Base-by-base conservation (phyloP, 805 yeast genomes). In the Myxozyma sirexii region DNA sequence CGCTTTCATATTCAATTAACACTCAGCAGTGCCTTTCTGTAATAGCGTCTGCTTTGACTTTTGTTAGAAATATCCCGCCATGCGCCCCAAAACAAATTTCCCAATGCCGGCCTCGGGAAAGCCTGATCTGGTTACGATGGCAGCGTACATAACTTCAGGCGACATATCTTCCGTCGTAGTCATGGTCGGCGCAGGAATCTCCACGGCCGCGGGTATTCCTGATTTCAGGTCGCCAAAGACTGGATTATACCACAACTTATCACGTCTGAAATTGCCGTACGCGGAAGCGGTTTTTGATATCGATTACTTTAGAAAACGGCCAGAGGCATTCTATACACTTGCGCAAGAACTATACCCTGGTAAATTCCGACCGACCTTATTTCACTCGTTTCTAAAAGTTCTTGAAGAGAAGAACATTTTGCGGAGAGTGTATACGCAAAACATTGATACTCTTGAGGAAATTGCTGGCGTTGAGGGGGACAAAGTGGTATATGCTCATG, bases 221-320 rank as follows among this genome's bases (percentile, higher is more conserved):
- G 99, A 93, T 72, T 93, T 93, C 72, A 79, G 98, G 66, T 85
- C 96, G 19, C 97, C 97, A 0, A 82, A 84, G 44, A 93, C 98
- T 0, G 79, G 79, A 0, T 79, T 93, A 5, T 93, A 93, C 69
- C 83, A 91, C 64, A 93, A 93, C 71, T 76, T 93, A 53, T 79
- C 86, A 21, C 79, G 83, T 64, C 77, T 92, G 39, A 80, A 88
- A 37, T 76, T 93, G 50, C 98, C 98, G 4, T 91, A 83, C 71
- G 94, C 97, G 0, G 99, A 93, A 71, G 97, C 97, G 0, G 97
- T 93, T 1, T 93, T 93, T 71, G 97, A 92, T 70, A 86, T 93
- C 43, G 92, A 86, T 19, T 93, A 82, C 71, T 90, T 90, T 73
- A 75, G 80, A 47, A 78, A 87, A 57, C 81, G 82, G 54, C 98